phyloP scores from a whole-genome alignment of 2,329 filamentous ascomycete species.

The Apiospora malaysiana region DNA sequence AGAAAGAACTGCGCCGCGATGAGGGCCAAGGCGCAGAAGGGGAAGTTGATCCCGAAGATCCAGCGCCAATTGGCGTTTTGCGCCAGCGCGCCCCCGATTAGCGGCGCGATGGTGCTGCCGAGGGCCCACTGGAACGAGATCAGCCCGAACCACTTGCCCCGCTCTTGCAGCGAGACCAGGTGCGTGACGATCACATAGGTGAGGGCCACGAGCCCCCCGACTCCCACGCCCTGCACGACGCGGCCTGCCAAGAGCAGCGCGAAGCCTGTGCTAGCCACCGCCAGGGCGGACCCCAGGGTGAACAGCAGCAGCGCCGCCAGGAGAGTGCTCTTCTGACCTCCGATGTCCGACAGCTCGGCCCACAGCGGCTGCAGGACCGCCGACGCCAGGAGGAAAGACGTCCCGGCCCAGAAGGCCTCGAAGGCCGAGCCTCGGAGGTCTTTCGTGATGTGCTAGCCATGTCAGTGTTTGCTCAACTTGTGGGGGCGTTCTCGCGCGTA shows the following conservation, averaged over 20 bases:
- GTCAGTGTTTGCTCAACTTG: not conserved
- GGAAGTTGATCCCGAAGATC: conserved; percentile 71
- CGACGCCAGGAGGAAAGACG: conserved; percentile 70
- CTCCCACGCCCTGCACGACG: conserved; percentile 44
- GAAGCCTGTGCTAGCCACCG: conserved; percentile 45
- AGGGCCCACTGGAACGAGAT: conserved; percentile 47
- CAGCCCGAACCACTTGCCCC: conserved; percentile 41
- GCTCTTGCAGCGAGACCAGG: conserved; percentile 42
- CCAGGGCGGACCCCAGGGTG: conserved; percentile 28
- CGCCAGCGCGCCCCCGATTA: conserved; percentile 60
- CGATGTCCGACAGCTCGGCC: conserved; percentile 23
- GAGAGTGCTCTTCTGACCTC: conserved; percentile 24
- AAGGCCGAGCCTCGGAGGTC: conserved; percentile 59
- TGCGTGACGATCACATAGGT: conserved; percentile 42
- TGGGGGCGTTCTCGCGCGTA: not conserved
- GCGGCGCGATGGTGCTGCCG: conserved; percentile 59
- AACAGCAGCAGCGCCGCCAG: conserved; percentile 27
- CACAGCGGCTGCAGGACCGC: conserved; percentile 61
- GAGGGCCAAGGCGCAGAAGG: conserved; percentile 58
- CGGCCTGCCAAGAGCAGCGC: conserved; percentile 49
- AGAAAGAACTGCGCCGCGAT: conserved; percentile 59
- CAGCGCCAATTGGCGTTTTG: conserved; percentile 61
- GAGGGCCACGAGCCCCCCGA: conserved; percentile 22
- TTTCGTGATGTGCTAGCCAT: conserved; percentile 46
- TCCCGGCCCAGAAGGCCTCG: conserved; percentile 75